Conservation (phyloP, 495 filamentous ascomycete species). For the Penicillium nucicola region DNA sequence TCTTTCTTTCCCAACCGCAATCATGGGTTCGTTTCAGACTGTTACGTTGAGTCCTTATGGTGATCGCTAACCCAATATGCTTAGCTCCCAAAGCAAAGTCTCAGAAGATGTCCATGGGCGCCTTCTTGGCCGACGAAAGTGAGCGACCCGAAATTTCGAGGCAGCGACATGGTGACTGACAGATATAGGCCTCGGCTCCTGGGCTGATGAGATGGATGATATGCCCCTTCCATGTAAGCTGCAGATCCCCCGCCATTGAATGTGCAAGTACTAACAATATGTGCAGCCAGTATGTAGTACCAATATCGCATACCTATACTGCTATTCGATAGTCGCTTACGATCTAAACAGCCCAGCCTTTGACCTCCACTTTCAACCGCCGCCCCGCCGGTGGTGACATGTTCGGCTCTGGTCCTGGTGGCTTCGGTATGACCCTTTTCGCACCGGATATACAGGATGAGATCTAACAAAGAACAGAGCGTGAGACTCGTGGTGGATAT, state of each 20-base stretch:
- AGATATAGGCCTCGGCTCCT: slow-evolving; percentile 80
- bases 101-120: slow-evolving; percentile 91
- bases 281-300: slow-evolving; percentile 38
- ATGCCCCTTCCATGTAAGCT: slow-evolving; percentile 67
- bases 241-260: slow-evolving; percentile 5
- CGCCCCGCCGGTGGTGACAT: slow-evolving; percentile 45
- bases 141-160: slow-evolving; percentile 31
- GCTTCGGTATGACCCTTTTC: slow-evolving; percentile 6
- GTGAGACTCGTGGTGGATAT: slow-evolving; percentile 50
- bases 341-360: slow-evolving; percentile 29
- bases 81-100: slow-evolving; percentile 70
- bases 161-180: slow-evolving; percentile 25
- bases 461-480: slow-evolving; percentile 33
- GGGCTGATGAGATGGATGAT: slow-evolving; percentile 98
- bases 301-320: background rate
- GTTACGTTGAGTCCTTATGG: slow-evolving; percentile 16
- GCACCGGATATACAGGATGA: background rate
- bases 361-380: slow-evolving; percentile 38
- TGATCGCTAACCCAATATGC: slow-evolving; percentile 15
- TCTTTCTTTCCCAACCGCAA: slow-evolving; percentile 57
- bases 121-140: slow-evolving; percentile 88
- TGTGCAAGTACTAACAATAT: slow-evolving; percentile 20
- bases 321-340: background rate
- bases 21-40: slow-evolving; percentile 71
- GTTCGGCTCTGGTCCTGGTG: slow-evolving; percentile 38